Conservation (phyloP, 768 basidiomycete species). For the Tricholoma saponaceum region DNA sequence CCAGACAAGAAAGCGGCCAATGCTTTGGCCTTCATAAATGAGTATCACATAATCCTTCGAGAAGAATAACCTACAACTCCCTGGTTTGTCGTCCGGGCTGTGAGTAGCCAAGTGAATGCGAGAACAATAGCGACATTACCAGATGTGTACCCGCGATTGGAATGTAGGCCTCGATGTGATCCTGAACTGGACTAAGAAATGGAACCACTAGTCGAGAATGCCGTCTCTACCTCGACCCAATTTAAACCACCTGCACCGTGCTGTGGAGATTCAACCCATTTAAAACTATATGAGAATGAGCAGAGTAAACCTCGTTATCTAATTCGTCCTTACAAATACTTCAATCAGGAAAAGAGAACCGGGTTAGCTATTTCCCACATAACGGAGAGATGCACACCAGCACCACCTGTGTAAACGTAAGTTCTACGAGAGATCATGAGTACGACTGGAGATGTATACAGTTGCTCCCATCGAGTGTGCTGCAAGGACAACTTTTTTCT, state of each 20-base stretch:
- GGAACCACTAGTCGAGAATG: background rate
- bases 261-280: slow-evolving; percentile 91
- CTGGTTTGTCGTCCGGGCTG: slow-evolving; percentile 29
- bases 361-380: background rate
- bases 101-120: background rate
- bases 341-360: slow-evolving; percentile 8
- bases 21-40: slow-evolving; percentile 66
- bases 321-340: slow-evolving; percentile 78
- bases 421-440: background rate
- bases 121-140: slow-evolving; percentile 30
- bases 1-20: slow-evolving; percentile 95
- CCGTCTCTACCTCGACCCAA: slow-evolving; percentile 80
- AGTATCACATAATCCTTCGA: background rate
- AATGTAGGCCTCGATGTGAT: slow-evolving; percentile 82
- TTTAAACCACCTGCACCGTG: slow-evolving; percentile 77
- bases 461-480: slow-evolving; percentile 87
- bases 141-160: slow-evolving; percentile 86
- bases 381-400: slow-evolving; percentile 35
- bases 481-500: slow-evolving; percentile 76
- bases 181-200: slow-evolving; percentile 31
- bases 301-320: slow-evolving; percentile 4
- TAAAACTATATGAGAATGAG: slow-evolving; percentile 50
- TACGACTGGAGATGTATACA: slow-evolving; percentile 35
- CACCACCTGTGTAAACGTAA: slow-evolving; percentile 32
- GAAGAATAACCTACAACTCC: slow-evolving; percentile 57